Evolutionary conservation across 2,329 filamentous ascomycete genomes (phyloP).

Genomic region (Drechslera avenae): DNA sequence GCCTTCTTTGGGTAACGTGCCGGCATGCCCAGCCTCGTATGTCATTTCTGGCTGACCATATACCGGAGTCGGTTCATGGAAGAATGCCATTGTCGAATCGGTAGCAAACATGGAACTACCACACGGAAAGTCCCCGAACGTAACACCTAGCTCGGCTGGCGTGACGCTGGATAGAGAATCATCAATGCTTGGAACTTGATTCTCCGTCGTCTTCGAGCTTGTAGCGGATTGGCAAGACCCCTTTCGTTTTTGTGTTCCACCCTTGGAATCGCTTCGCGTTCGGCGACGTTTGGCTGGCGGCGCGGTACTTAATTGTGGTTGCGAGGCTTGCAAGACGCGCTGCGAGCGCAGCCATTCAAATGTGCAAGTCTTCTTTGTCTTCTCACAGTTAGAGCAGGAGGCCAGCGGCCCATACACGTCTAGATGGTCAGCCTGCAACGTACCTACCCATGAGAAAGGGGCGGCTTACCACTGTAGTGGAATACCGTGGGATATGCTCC

Average conservation of each 20-base stretch:
- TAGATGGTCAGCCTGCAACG: conserved; percentile 27
- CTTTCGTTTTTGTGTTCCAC: conserved; percentile 7
- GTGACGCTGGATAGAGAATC: conserved; percentile 7
- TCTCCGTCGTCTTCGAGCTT: not conserved
- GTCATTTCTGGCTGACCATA: conserved; percentile 1
- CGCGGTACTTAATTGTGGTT: conserved; percentile 22
- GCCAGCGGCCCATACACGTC: conserved; percentile 44
- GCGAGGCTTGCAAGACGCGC: conserved; percentile 36
- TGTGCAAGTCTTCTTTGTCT: conserved; percentile 53
- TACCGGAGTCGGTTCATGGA: conserved; percentile 3
- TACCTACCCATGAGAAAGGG: not conserved
- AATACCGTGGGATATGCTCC: conserved; percentile 35
- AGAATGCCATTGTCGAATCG: conserved; percentile 5
- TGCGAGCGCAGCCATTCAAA: conserved; percentile 52
- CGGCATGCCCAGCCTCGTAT: conserved; percentile 2
- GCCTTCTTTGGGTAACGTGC: conserved; percentile 19
- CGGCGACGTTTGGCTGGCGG: conserved; percentile 40
- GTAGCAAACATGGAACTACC: conserved; percentile 21
- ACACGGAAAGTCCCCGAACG: conserved; percentile 38
- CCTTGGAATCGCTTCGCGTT: conserved; percentile 23
- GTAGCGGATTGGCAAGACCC: not conserved
- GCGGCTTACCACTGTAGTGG: conserved; percentile 43
- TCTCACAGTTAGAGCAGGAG: conserved; percentile 52
- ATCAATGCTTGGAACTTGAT: not conserved
- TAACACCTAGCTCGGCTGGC: conserved; percentile 29